phyloP scores from a whole-genome alignment of 1,139 yeast genomes.

The Taphrina communis region DNA sequence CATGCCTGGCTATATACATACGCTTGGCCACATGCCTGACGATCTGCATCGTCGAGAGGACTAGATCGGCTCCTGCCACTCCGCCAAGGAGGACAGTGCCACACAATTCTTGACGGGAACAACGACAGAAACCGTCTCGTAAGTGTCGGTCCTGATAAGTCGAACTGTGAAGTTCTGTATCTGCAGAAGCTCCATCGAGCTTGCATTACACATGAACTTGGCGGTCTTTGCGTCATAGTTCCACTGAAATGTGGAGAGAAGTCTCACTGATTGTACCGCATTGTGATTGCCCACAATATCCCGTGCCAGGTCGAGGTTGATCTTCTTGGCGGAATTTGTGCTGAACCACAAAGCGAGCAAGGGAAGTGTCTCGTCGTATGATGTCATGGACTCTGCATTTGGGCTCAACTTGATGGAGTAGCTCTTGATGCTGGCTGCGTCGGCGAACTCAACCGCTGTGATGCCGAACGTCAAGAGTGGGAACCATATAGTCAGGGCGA shows the following conservation, averaged over 20 bases:
- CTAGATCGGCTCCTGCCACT: conserved; percentile 35
- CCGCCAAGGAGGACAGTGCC: conserved; percentile 18
- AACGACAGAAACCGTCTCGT: conserved; percentile 33
- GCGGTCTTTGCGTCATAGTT: conserved; percentile 29
- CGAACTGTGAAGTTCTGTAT: conserved; percentile 29
- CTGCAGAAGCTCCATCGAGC: conserved; percentile 32
- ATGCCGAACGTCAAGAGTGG: conserved; percentile 38
- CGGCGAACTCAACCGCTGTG: conserved; percentile 34
- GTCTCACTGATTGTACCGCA: conserved; percentile 31
- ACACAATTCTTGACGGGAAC: conserved; percentile 28
- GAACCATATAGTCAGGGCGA: conserved; percentile 31
- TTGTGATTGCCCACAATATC: conserved; percentile 35
- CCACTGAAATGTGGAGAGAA: conserved; percentile 32
- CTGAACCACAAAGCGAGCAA: conserved; percentile 36
- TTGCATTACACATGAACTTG: conserved; percentile 30
- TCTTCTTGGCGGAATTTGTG: conserved; percentile 25
- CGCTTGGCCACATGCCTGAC: no score
- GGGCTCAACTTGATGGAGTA: conserved; percentile 27
- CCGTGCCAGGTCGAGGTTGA: conserved; percentile 30
- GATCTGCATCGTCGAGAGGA: not conserved
- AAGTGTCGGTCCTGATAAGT: conserved; percentile 25
- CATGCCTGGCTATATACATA: no score
- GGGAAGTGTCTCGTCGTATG: conserved; percentile 22
- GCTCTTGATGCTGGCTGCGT: conserved; percentile 26
- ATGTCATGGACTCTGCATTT: not conserved